phyloP scores from a whole-genome alignment of 139 green algal species.

The Coelastrella sp. region DNA sequence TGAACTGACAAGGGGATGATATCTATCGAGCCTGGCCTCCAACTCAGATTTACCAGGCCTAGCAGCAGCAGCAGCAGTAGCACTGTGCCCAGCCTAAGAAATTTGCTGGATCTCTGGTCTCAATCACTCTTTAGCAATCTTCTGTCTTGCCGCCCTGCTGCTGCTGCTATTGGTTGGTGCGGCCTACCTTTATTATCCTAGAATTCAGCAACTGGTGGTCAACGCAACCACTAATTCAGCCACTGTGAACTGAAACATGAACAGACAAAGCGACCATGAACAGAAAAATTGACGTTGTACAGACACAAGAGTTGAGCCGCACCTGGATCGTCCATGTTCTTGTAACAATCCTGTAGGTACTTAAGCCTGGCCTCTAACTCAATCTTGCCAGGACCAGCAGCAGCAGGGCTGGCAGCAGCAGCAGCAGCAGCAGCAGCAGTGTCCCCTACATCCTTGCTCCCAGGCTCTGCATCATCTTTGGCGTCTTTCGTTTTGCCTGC shows the following conservation, averaged over 20 bases:
- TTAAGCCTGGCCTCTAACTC: slow-evolving; percentile 82
- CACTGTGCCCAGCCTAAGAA: too few species aligned
- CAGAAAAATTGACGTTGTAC: too few species aligned
- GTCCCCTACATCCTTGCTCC: slow-evolving; percentile 2
- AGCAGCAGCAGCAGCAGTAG: neutral
- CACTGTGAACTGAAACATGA: neutral
- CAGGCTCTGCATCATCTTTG: neutral
- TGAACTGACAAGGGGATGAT: too few species aligned
- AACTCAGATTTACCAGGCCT: slow-evolving; percentile 69
- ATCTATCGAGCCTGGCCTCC: too few species aligned
- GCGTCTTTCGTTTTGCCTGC: neutral
- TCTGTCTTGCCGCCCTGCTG: too few species aligned
- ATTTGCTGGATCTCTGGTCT: slow-evolving; percentile 1
- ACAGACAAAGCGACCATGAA: too few species aligned
- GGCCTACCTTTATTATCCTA: too few species aligned
- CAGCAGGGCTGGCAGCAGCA: neutral
- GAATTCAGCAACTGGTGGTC: too few species aligned
- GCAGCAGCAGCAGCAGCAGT: too few species aligned
- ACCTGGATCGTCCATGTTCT: slow-evolving; percentile 60
- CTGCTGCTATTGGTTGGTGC: too few species aligned
- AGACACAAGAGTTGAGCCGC: neutral
- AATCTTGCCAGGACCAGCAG: slow-evolving; percentile 35
- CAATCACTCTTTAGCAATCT: too few species aligned
- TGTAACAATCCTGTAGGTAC: slow-evolving; percentile 53
- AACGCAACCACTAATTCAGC: too few species aligned